A percentile compares a stretch with the other conserved stretches of the same genome.
These are phyloP conservation scores for Carex sylvatica DNA, from an alignment of 202 grass and related monocot species.

Conservation along the genomic window DNA sequence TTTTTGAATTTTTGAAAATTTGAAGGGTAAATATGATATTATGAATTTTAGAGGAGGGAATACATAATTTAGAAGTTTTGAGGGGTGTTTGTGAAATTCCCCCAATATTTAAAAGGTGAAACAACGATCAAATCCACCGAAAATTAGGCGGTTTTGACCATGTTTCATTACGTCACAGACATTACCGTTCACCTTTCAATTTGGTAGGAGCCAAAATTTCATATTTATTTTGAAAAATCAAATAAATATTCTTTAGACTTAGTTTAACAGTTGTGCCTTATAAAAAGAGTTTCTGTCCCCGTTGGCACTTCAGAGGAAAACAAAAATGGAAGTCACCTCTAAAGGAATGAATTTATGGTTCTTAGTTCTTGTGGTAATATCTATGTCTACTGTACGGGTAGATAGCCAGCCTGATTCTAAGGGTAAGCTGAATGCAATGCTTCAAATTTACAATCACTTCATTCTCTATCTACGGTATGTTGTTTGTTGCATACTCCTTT, in stretches of 20 bases:
- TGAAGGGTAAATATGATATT: too few species aligned
- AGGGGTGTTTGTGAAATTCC: too few species aligned
- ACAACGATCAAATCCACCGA: too few species aligned
- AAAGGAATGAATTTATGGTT: neutral
- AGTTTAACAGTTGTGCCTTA: neutral
- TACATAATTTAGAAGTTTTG: too few species aligned
- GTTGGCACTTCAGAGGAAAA: neutral
- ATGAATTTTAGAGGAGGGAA: too few species aligned
- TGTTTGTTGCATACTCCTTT: neutral
- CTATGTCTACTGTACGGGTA: neutral
- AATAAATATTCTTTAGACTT: neutral
- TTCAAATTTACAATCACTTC: neutral
- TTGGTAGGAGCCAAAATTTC: neutral
- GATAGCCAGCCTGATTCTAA: neutral
- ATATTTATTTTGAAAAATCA: neutral
- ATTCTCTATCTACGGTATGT: neutral
- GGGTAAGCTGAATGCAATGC: neutral
- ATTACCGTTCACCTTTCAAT: neutral
- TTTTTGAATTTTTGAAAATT: too few species aligned
- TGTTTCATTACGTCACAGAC: neutral
- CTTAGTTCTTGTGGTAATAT: neutral
- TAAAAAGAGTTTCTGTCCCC: neutral
- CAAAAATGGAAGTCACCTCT: neutral
- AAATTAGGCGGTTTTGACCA: too few species aligned
- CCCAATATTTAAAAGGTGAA: too few species aligned